These are phyloP conservation scores for Ophiocordyceps camponoti-leonardi DNA, from an alignment of 2,329 filamentous ascomycete species.

Conservation along the genomic window DNA sequence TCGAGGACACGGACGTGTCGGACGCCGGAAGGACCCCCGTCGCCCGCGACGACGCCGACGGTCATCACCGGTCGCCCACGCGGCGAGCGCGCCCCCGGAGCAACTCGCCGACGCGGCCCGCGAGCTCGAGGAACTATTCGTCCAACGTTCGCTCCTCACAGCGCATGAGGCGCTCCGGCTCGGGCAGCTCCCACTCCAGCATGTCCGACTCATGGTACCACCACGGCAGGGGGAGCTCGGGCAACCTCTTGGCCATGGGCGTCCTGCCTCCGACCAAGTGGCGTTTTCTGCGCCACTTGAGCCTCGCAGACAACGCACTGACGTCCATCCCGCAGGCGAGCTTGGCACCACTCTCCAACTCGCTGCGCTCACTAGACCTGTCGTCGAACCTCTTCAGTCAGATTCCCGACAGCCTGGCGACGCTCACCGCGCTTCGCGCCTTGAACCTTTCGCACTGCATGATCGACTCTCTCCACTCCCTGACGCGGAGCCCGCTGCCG, in stretches of 20 bases:
- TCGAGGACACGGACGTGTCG: slow-evolving; percentile 20
- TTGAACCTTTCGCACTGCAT: slow-evolving; percentile 93
- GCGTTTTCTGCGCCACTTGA: slow-evolving; percentile 85
- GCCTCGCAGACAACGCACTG: slow-evolving; percentile 78
- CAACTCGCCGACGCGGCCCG: slow-evolving; percentile 63
- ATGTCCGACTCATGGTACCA: slow-evolving; percentile 47
- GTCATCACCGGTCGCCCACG: slow-evolving; percentile 20
- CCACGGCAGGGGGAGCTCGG: slow-evolving; percentile 51
- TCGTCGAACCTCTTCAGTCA: slow-evolving; percentile 89
- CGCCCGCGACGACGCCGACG: slow-evolving; percentile 29
- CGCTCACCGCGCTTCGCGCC: slow-evolving; percentile 71
- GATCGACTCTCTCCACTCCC: slow-evolving; percentile 84
- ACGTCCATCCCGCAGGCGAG: slow-evolving; percentile 62
- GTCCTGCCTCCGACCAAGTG: slow-evolving; percentile 75
- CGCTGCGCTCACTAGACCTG: slow-evolving; percentile 78
- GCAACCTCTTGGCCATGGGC: slow-evolving; percentile 56
- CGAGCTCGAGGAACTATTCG: slow-evolving; percentile 56
- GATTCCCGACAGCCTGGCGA: slow-evolving; percentile 79
- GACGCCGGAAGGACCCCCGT: slow-evolving; percentile 22
- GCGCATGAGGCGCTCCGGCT: slow-evolving; percentile 72
- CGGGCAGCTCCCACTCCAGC: slow-evolving; percentile 81
- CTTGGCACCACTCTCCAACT: slow-evolving; percentile 68
- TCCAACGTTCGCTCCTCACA: slow-evolving; percentile 49
- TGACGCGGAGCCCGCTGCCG: slow-evolving; percentile 71
- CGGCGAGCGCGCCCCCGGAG: slow-evolving; percentile 46